Percentiles rank a stretch among this genome's conserved stretches.
These are phyloP conservation scores for Oryza punctata DNA, from an alignment of 176 grass and related monocot species.

Conservation along the genomic window DNA sequence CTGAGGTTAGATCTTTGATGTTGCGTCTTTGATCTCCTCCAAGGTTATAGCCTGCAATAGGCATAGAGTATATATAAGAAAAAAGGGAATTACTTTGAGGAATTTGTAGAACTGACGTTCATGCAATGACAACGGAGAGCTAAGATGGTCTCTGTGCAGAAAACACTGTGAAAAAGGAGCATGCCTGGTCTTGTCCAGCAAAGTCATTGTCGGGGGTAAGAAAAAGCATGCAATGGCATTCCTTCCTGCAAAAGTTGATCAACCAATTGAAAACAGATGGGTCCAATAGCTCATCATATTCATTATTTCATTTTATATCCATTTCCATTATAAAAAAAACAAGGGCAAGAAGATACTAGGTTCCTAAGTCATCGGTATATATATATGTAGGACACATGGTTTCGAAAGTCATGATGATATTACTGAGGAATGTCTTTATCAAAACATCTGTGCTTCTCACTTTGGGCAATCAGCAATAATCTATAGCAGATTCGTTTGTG, in stretches of 20 bases:
- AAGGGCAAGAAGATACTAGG: not conserved
- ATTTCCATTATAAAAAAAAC: not conserved
- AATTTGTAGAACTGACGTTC: not conserved
- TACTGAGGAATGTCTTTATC: no score
- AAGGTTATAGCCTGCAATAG: conserved; percentile 60
- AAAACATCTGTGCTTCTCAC: no score
- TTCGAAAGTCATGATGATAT: no score
- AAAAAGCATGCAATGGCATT: conserved; percentile 98
- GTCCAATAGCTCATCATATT: not conserved
- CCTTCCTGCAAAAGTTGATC: conserved; percentile 63
- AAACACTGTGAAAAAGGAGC: not conserved
- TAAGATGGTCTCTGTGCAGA: conserved; percentile 9
- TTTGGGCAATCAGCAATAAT: no score
- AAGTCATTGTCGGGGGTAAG: conserved; percentile 96
- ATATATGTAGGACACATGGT: not conserved
- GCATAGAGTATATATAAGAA: not conserved
- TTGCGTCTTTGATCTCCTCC: conserved; percentile 85
- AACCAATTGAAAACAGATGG: not conserved
- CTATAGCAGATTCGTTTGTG: not conserved
- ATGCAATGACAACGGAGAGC: not conserved
- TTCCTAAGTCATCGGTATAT: not conserved
- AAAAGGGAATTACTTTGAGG: not conserved
- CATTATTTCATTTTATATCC: not conserved
- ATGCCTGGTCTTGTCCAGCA: conserved; percentile 85
- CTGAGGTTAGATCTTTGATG: conserved; percentile 65